phyloP scores from a whole-genome alignment of 495 filamentous ascomycete species.

The Neurospora sublineolata region DNA sequence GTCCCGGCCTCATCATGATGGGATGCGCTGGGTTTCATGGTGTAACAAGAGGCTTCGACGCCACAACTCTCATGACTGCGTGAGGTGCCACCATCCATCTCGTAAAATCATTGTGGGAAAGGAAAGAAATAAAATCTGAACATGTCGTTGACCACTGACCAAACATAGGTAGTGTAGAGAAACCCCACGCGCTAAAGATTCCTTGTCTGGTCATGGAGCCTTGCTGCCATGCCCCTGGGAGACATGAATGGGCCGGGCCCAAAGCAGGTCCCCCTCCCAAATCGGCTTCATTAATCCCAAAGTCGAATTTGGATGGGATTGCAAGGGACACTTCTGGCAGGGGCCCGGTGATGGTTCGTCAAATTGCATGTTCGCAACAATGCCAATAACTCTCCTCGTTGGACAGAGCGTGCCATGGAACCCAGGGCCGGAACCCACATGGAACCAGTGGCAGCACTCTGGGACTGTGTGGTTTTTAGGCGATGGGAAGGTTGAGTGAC shows the following conservation, averaged over 20 bases:
- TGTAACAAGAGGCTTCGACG: background rate
- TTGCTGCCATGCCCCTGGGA: background rate
- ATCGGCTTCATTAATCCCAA: conserved; percentile 15
- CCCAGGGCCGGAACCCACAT: background rate
- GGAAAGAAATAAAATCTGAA: background rate
- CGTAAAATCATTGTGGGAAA: background rate
- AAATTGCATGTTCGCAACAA: conserved; percentile 22
- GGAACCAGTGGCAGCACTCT: background rate
- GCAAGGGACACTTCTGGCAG: conserved; percentile 7
- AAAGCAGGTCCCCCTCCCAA: conserved; percentile 7
- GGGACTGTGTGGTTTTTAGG: background rate
- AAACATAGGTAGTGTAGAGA: background rate
- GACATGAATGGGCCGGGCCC: background rate
- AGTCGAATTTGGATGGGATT: background rate
- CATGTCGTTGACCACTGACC: background rate
- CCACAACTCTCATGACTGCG: background rate
- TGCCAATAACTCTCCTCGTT: conserved; percentile 13
- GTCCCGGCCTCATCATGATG: background rate
- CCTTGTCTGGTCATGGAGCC: background rate
- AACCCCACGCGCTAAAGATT: background rate
- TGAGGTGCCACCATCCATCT: background rate
- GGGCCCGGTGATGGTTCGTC: conserved; percentile 21
- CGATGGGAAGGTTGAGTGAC: background rate
- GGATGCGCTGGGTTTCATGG: background rate
- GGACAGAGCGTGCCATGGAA: background rate